Conservation (phyloP, 805 yeast genomes). For the Cyberlindnera euphorbiae region DNA sequence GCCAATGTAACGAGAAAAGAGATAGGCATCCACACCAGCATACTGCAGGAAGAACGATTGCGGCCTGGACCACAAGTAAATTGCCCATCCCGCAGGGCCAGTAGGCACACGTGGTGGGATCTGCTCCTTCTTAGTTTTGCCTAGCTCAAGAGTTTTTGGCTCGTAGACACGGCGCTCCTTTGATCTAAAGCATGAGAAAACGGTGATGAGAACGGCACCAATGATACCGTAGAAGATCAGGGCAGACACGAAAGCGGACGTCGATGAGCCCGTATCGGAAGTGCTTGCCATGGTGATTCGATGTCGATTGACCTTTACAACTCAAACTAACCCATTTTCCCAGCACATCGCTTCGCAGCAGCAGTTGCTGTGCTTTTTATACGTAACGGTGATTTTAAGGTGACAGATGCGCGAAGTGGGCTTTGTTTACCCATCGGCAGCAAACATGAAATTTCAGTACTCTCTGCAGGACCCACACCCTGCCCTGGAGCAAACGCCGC, state of each 20-base stretch:
- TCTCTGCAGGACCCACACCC: background rate
- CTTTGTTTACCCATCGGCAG: slow-evolving; percentile 11
- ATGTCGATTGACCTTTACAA: too few species aligned
- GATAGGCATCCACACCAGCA: slow-evolving; percentile 72
- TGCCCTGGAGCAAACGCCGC: background rate
- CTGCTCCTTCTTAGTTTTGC: slow-evolving; percentile 44
- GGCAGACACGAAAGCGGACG: slow-evolving; percentile 73
- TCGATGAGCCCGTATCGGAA: slow-evolving; percentile 43
- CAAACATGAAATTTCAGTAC: slow-evolving; percentile 14
- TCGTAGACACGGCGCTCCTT: slow-evolving; percentile 69
- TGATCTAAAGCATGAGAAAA: slow-evolving; percentile 61
- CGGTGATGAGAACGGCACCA: slow-evolving; percentile 48
- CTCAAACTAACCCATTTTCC: too few species aligned
- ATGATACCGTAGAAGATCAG: slow-evolving; percentile 64
- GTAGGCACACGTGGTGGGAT: slow-evolving; percentile 24
- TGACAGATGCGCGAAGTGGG: slow-evolving; percentile 1
- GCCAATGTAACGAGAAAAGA: slow-evolving; percentile 61
- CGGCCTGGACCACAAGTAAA: slow-evolving; percentile 46
- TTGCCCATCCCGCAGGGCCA: slow-evolving; percentile 61
- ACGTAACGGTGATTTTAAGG: slow-evolving; percentile 3
- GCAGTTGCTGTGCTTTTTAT: too few species aligned
- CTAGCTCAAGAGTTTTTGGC: slow-evolving; percentile 60
- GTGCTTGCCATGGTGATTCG: slow-evolving; percentile 15
- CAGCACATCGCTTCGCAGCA: too few species aligned
- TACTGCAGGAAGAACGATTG: slow-evolving; percentile 63